Conservation (phyloP, 345 rosid genomes). For the Viola odorata region DNA sequence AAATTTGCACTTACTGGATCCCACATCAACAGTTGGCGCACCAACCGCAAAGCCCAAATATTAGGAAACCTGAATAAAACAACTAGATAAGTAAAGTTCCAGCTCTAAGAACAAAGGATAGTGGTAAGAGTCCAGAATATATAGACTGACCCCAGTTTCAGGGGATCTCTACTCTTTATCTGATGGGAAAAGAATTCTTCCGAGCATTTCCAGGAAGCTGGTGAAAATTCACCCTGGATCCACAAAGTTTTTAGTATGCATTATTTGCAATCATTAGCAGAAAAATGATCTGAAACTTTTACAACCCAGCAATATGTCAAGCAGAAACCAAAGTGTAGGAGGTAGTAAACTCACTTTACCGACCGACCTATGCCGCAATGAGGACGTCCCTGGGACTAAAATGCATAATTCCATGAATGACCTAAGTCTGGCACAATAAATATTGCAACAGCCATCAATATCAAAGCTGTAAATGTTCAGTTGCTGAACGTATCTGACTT, state of each 20-base stretch:
- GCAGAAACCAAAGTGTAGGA: conserved; percentile 7
- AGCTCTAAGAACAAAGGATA: conserved; percentile 2
- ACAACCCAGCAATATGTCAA: not conserved
- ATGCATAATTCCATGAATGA: conserved; percentile 92
- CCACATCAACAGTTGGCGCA: conserved; percentile 72
- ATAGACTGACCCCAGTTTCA: conserved; percentile 62
- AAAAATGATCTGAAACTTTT: not conserved
- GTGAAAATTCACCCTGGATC: conserved; percentile 60
- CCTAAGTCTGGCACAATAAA: conserved; percentile 54
- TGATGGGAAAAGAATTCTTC: conserved; percentile 74
- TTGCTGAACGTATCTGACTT: no score
- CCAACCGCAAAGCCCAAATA: conserved; percentile 80
- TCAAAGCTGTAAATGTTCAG: no score
- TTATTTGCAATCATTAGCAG: not conserved
- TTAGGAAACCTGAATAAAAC: conserved; percentile 60
- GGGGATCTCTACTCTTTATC: conserved; percentile 87
- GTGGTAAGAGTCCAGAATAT: not conserved
- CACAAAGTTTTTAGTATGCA: conserved; percentile 4
- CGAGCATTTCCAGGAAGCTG: conserved; percentile 95
- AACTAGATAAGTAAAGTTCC: conserved; percentile 4
- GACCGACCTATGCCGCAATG: conserved; percentile 39
- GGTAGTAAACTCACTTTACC: conserved; percentile 29
- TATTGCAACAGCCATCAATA: no score
- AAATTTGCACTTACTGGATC: conserved; percentile 63
- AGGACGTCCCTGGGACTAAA: conserved; percentile 64